Evolutionary conservation across 495 filamentous ascomycete species (phyloP), one percentile per base, ranked within the genome.

Genomic region (Talaromyces thailandensis): DNA sequence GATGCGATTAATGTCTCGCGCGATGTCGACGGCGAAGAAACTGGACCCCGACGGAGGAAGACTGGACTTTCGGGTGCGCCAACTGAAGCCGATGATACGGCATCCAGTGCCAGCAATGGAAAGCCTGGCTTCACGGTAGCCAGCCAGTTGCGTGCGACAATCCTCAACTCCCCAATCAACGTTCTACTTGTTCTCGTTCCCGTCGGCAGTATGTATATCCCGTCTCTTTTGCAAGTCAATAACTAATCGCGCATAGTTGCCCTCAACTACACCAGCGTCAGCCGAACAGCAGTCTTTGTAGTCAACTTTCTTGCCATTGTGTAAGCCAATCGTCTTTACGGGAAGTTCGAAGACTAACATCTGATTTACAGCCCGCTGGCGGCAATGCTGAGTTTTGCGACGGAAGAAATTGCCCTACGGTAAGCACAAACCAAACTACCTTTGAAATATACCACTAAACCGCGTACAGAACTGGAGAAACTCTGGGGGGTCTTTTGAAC

Each of bases 271-370:
- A 77, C 84, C 28, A 59, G 79, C 23, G 75, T 84, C 26, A 76
- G 80, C 62, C 76, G 77, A 2, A 74, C 88, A 29, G 80, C 75
- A 14, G 81, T 92, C n/a, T 96, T 96, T 68, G 83, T 89, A 26
- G 81, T 94, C 66, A 96, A 96, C 74, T 96, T 96, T 69, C 83
- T 94, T 64, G 91, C 91, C 40, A 96, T 96, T 64, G 81, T 96
- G 74, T 76, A 69, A 51, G 73, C 51, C 18, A 43, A 24, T 18
- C 21, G 23, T 5, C n/a, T 31, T 18, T 60, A 51, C 50, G 14
- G 11, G n/a, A 9, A 11, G 24, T 32, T 23, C 31, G 2, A 25
- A 21, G 57, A 6, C 37, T 45, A 32, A 61, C n/a, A 68, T 53
- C 64, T n/a, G n/a, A 21, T 18, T 48, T 6, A 68, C 65, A 79